Base-by-base conservation (phyloP, 2,329 filamentous ascomycete genomes). In the Fusarium solani-melongenae region DNA sequence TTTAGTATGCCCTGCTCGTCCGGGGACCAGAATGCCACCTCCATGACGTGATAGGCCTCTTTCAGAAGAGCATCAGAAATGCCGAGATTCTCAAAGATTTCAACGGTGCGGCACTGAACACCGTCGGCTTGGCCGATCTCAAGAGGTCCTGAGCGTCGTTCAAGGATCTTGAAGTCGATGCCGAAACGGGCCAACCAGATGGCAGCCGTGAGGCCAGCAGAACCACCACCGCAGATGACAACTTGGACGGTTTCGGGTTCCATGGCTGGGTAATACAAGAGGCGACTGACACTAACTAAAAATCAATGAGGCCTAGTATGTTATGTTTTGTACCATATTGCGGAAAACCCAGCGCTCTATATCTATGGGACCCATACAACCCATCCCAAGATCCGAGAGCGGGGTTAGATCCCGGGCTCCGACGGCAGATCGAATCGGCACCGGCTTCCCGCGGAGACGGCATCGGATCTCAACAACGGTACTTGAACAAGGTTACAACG, bases 71-170 rank as follows among this genome's bases (percentile, higher is more conserved):
- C 82, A 53, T 89, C 88, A 2, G 85, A 83, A 5, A 91, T 84
- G 1, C 85, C 87, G 34, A 91, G 89, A 51, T 87, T 88, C 74
- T 91, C 89, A 59, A 91, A 90, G 24, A 92, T 86, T 77, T 92
- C 90, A 15, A 91, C 88, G 11, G 70, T 73, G 5, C 72, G 67
- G 72, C 64, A 72, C 24, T 74, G 69, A 15, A 74, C 66, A 15
- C 71, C 69, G 17, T 72, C 71, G 17, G 69, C 71, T 31, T 74
- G 69, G 14, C 69, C 71, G 14, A 70, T 62, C 57, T 68, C 55
- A 24, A 72, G 67, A 2, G 71, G 66, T 8, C 69, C 71, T 15
- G 60, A 9, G 5, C 69, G 68, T 15, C 66, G 62, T 33, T 73
- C 71, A 3, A 73, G 60, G n/a, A 71, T 65, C 29, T 64, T 66